Evolutionary conservation across 2,329 filamentous ascomycete species (phyloP).

Genomic region (Trichoderma pleuroti): DNA sequence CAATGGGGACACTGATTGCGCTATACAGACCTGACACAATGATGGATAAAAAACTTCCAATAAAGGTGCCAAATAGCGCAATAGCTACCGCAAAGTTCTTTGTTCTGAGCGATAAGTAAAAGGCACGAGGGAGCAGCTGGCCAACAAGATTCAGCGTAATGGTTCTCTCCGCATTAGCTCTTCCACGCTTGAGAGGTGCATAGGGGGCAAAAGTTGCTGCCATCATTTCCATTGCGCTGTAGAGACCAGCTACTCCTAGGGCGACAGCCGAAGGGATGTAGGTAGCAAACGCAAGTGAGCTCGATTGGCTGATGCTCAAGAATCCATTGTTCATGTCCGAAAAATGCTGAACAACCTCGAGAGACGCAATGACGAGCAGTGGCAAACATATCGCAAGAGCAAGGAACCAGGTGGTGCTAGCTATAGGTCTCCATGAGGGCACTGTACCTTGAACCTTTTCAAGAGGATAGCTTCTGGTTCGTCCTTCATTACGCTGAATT

Average conservation of each 20-base stretch:
- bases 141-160: not conserved
- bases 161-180: not conserved
- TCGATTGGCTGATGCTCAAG: not conserved
- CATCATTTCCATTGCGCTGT: not conserved
- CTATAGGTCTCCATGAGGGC: conserved; percentile 4
- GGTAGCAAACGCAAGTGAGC: not conserved
- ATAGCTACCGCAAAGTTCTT: conserved; percentile 2
- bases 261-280: conserved; percentile 12
- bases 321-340: not conserved
- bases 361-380: not conserved
- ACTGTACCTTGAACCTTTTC: not conserved
- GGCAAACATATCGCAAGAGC: conserved; percentile 1
- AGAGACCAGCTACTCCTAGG: not conserved
- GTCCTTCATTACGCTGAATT: not conserved
- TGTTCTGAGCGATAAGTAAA: not conserved
- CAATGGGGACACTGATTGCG: not conserved
- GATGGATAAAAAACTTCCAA: conserved; percentile 4
- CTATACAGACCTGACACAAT: conserved; percentile 11
- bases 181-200: not conserved
- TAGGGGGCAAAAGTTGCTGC: conserved; percentile 6
- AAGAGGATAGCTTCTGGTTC: not conserved
- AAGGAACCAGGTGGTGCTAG: conserved; percentile 5
- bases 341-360: conserved; percentile 7
- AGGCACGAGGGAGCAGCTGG: not conserved
- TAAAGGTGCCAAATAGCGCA: not conserved